phyloP scores from a whole-genome alignment of 2,329 filamentous ascomycete species.

The Talaromyces sp. region DNA sequence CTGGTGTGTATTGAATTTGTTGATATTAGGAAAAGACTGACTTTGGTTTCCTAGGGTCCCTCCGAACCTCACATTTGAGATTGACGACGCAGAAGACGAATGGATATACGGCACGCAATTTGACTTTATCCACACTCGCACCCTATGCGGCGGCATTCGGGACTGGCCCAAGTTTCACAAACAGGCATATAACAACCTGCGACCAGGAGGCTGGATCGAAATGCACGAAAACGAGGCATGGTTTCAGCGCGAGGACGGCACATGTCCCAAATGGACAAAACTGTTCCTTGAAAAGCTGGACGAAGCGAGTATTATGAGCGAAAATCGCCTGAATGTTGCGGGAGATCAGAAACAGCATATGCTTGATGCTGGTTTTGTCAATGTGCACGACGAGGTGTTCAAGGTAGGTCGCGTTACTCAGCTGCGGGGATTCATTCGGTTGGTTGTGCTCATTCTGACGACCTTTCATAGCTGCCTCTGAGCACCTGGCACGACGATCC shows the following conservation, averaged over 20 bases:
- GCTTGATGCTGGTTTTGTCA: conserved; percentile 38
- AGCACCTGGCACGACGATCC: conserved; percentile 46
- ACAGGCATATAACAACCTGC: conserved; percentile 28
- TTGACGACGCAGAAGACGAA: conserved; percentile 21
- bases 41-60: conserved; percentile 16
- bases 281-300: conserved; percentile 38
- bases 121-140: conserved; percentile 20
- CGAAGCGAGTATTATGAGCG: conserved; percentile 13
- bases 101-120: conserved; percentile 20
- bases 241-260: conserved; percentile 37
- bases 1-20: conserved; percentile 5
- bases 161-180: conserved; percentile 17
- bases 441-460: conserved; percentile 29
- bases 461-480: conserved; percentile 22
- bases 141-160: conserved; percentile 15
- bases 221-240: conserved; percentile 44
- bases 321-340: conserved; percentile 23
- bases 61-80: conserved; percentile 19
- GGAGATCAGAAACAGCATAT: conserved; percentile 36
- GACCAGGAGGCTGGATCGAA: conserved; percentile 47
- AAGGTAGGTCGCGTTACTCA: conserved; percentile 3
- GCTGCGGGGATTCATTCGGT: neutral
- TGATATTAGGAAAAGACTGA: neutral
- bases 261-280: conserved; percentile 21
- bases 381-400: conserved; percentile 33